These are phyloP conservation scores for Gymnopilus junonius DNA, from an alignment of 768 basidiomycete species.

Conservation along the genomic window DNA sequence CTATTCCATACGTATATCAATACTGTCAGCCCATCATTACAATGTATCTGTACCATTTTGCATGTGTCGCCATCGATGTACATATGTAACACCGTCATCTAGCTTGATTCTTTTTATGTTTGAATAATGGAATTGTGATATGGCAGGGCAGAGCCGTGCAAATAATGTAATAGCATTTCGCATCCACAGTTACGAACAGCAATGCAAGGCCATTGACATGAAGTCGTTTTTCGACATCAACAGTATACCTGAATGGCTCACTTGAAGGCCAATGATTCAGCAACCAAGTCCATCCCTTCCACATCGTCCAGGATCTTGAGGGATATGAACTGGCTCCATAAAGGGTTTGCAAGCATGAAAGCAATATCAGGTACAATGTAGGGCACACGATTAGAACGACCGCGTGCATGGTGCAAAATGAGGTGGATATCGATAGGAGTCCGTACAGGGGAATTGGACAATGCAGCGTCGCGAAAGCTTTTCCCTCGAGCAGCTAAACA, in stretches of 20 bases:
- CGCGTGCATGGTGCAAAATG: neutral
- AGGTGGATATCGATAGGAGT: neutral
- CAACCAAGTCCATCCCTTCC: neutral
- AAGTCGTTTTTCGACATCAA: no score
- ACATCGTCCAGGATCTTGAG: neutral
- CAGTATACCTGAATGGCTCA: no score
- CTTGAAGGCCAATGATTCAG: neutral
- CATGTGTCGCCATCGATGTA: conserved; percentile 1
- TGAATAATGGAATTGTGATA: no score
- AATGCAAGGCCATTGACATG: no score
- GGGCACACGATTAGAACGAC: neutral
- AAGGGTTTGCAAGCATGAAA: neutral
- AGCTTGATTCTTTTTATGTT: neutral
- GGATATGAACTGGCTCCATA: neutral
- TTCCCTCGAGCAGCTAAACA: neutral
- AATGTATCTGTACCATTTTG: conserved; percentile 14
- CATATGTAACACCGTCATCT: conserved; percentile 1
- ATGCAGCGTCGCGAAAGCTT: neutral
- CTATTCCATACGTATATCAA: conserved; percentile 4
- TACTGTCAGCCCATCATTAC: neutral
- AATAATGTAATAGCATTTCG: neutral
- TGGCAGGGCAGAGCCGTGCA: no score
- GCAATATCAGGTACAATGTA: neutral
- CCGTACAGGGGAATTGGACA: neutral
- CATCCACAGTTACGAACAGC: no score